Evolutionary conservation across 176 grass and related monocot species (phyloP).

Genomic region (Avena eriantha): DNA sequence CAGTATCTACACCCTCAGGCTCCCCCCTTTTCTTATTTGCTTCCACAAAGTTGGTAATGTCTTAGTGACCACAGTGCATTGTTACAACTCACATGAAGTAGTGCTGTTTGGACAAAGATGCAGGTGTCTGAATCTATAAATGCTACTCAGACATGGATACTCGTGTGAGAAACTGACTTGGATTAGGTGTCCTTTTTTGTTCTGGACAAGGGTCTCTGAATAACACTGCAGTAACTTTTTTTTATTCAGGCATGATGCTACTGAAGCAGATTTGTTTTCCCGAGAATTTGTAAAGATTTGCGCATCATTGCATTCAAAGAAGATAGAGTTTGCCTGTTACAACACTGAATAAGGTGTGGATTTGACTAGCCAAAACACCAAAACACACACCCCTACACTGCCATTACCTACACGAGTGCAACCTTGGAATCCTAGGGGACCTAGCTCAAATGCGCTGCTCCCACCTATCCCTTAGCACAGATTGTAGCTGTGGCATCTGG

Average conservation of each 20-base stretch:
- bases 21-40: constrained; percentile 7
- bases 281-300: not conserved
- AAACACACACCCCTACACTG: not conserved
- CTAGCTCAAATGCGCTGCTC: not conserved
- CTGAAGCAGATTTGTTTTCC: not conserved
- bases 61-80: constrained; percentile 4
- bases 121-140: not conserved
- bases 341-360: not conserved
- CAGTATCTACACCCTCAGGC: not conserved
- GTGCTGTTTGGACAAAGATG: not conserved
- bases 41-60: constrained; percentile 1
- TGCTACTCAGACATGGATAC: not conserved
- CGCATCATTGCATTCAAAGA: not conserved
- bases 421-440: not conserved
- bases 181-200: not conserved
- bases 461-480: not conserved
- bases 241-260: constrained; percentile 35
- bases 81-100: not conserved
- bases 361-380: constrained; percentile 12
- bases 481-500: not conserved
- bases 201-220: not conserved
- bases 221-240: not conserved
- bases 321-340: not conserved
- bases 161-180: not conserved
- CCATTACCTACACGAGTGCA: not conserved